These are phyloP conservation scores for Sicyos baderoa DNA, from an alignment of 306 rosid species.

Conservation along the genomic window DNA sequence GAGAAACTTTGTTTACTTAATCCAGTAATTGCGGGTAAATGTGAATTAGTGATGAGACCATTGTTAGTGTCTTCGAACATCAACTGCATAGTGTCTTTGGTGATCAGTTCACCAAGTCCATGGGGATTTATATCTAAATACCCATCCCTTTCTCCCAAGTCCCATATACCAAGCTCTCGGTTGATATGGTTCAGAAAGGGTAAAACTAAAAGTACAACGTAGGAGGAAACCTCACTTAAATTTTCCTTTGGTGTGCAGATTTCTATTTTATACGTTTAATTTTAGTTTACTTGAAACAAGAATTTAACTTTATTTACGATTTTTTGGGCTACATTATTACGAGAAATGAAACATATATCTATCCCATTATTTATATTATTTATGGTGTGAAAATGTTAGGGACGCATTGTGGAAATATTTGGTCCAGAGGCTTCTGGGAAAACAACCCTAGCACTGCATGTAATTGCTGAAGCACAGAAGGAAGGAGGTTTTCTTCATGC, in stretches of 20 bases:
- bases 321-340: neutral
- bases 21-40: neutral
- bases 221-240: neutral
- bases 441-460: constrained; percentile 83
- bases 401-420: constrained; percentile 86
- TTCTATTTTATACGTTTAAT: neutral
- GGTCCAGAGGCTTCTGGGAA: constrained; percentile 97
- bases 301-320: neutral
- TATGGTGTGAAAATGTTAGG: constrained; percentile 34
- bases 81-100: neutral
- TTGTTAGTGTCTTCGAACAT: neutral
- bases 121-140: neutral
- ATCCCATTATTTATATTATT: neutral
- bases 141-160: neutral
- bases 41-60: neutral
- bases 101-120: neutral
- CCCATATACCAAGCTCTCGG: neutral
- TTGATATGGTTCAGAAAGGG: neutral
- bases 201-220: neutral
- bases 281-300: neutral
- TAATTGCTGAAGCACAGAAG: constrained; percentile 88
- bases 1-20: neutral
- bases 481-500: constrained; percentile 58
- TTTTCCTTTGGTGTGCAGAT: neutral
- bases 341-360: neutral